These are phyloP conservation scores for Plasmodium yoelii DNA, from an alignment of 169 alveolate species.

Conservation along the genomic window DNA sequence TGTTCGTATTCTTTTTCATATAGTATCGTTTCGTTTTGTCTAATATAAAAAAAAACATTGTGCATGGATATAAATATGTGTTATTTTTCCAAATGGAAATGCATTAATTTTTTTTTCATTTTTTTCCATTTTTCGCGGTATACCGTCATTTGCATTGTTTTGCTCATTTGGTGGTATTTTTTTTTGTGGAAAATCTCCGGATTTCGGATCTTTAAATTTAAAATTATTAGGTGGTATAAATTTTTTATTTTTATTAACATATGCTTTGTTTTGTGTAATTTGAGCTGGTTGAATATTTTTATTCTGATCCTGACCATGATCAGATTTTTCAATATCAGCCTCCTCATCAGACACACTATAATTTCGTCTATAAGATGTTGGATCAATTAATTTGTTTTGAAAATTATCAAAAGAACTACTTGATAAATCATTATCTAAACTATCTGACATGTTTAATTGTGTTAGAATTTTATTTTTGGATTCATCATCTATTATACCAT, in stretches of 20 bases:
- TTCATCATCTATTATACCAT: conserved; percentile 20
- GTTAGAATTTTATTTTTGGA: conserved; percentile 32
- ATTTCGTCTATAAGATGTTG: conserved; percentile 35
- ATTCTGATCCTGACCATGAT: background rate
- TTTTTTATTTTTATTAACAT: too few species aligned
- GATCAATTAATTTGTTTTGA: conserved; percentile 8
- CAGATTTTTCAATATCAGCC: background rate
- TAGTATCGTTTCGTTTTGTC: conserved; percentile 41
- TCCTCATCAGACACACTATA: background rate
- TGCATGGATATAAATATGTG: background rate
- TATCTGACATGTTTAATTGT: conserved; percentile 7
- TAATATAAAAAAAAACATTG: background rate
- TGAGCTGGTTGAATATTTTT: too few species aligned
- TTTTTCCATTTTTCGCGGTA: background rate
- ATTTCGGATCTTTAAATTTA: background rate
- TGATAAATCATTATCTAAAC: background rate
- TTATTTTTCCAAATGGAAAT: background rate
- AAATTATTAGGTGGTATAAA: too few species aligned
- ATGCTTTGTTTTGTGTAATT: too few species aligned
- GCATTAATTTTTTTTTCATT: background rate
- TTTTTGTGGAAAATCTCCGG: background rate
- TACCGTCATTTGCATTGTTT: background rate
- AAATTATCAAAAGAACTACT: background rate
- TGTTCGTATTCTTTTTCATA: conserved; percentile 37
- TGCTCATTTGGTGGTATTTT: background rate